Evolutionary conservation across 2,329 filamentous ascomycete species (phyloP), one percentile per base, ranked within the genome.

Genomic region (Parastagonospora avenae): DNA sequence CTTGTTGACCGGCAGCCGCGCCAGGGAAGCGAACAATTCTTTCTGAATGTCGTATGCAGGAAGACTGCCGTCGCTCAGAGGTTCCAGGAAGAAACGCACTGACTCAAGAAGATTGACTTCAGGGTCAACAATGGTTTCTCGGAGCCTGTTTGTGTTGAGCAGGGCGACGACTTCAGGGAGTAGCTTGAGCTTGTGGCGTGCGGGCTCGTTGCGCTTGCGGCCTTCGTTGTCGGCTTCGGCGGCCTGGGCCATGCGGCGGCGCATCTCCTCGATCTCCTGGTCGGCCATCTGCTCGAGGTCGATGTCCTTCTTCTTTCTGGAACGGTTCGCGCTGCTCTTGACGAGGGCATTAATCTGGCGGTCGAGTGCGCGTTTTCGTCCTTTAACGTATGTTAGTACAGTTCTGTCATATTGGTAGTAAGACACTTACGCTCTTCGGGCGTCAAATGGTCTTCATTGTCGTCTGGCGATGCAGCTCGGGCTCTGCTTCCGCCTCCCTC

Each of bases 11-110:
- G 91, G 92, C 4, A 97, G 82, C 65, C 86, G 87, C 14, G 83
- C 84, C 32, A 99, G 81, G 19, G 91, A 89, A 24, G 85, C 84
- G 72, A 99, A 94, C 37, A 99, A 85, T 71, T 97, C 92, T 55
- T 92, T 91, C 77, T 99, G 94, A 61, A 99, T 97, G 71, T 94
- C 94, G 78, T 97, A 99, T 28, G 94, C 93, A 0, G 94, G 94
- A 42, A 99, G 82, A 54, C 91, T 93, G 50, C 93, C 94, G 70
- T 97, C 93, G 64, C 93, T 92, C 39, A 97, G 83, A 1, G 94
- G 94, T 72, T 99, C 94, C 16, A 99, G 84, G 82, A 97, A 97
- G 82, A 96, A 97, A 70, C 93, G 92, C 67, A 99, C 91, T 11
- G 92, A 90, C 75, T 96, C 91, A 33, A 99, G 80, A 56, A 99